Conservation (phyloP, 257 asterid genomes). For the Anisodus tanguticus region DNA sequence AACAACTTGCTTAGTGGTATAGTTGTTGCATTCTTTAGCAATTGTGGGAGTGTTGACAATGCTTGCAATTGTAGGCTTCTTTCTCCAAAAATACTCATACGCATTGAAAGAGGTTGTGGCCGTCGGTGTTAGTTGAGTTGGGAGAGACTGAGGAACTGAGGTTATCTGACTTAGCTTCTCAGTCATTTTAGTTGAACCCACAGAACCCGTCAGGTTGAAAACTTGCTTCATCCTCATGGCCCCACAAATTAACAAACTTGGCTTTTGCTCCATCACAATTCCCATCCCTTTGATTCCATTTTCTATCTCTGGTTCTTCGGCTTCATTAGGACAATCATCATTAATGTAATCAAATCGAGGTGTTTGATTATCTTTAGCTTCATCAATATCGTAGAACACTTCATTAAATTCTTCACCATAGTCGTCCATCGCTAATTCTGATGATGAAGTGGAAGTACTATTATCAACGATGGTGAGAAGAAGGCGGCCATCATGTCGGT, state of each 20-base stretch:
- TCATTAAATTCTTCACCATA: constrained; percentile 34
- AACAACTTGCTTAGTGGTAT: constrained; percentile 15
- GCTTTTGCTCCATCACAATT: constrained; percentile 34
- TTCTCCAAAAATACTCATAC: constrained; percentile 29
- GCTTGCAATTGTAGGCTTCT: constrained; percentile 1
- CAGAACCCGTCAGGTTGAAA: neutral
- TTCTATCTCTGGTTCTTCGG: neutral
- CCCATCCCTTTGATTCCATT: neutral
- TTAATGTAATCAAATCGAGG: neutral
- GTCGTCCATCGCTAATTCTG: constrained; percentile 4
- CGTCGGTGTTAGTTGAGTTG: neutral
- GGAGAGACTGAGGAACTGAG: neutral
- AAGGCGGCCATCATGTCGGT: constrained; percentile 73
- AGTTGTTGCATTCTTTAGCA: neutral
- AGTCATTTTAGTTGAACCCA: neutral
- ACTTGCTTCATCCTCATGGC: constrained; percentile 44
- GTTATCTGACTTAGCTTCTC: neutral
- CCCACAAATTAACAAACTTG: constrained; percentile 38
- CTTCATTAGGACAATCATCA: neutral
- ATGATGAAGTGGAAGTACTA: neutral
- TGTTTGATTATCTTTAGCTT: neutral
- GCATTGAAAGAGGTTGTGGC: neutral
- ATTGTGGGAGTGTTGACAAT: neutral
- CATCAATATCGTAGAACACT: constrained; percentile 42
- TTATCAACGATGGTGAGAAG: constrained; percentile 51